Conservation (phyloP, 2,329 filamentous ascomycete genomes). For the Nigrospora osmanthi region DNA sequence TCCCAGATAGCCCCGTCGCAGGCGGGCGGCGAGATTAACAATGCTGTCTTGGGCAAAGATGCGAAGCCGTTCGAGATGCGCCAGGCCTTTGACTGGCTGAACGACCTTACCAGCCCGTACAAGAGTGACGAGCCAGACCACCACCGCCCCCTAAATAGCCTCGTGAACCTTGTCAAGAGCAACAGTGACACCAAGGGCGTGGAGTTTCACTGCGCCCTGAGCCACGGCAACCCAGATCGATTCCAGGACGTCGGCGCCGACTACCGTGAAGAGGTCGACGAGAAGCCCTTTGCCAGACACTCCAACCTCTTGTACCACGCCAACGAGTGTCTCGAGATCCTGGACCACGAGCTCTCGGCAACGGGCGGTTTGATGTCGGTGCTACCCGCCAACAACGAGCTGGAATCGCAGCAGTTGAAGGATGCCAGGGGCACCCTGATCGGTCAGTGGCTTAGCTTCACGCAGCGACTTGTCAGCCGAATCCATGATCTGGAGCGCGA, state of each 20-base stretch:
- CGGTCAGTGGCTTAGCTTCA: conserved; percentile 48
- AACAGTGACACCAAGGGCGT: conserved; percentile 33
- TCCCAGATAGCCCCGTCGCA: conserved; percentile 33
- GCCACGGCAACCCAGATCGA: conserved; percentile 4
- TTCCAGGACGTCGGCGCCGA: conserved; percentile 3
- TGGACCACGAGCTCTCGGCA: conserved; percentile 50
- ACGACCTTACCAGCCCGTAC: conserved; percentile 41
- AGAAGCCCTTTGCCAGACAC: conserved; percentile 35
- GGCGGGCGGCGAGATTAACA: conserved; percentile 19
- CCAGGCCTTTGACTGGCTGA: conserved; percentile 51
- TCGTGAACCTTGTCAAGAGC: conserved; percentile 35
- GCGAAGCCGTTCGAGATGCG: conserved; percentile 25
- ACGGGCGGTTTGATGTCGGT: conserved; percentile 49
- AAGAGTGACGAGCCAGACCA: conserved; percentile 38
- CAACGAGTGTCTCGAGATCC: conserved; percentile 49
- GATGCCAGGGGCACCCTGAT: conserved; percentile 42
- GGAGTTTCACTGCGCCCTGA: conserved; percentile 38
- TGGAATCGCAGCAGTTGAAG: conserved; percentile 26
- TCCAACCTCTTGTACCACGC: conserved; percentile 46
- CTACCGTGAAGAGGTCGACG: conserved; percentile 9
- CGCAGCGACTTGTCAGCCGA: conserved; percentile 43
- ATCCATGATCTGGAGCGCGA: conserved; percentile 49
- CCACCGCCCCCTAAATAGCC: conserved; percentile 34
- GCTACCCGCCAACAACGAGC: conserved; percentile 34
- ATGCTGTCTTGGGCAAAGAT: conserved; percentile 8